These are phyloP conservation scores for Globisporangium cystogenes DNA, from an alignment of 352 stramenopile species.

Conservation along the genomic window DNA sequence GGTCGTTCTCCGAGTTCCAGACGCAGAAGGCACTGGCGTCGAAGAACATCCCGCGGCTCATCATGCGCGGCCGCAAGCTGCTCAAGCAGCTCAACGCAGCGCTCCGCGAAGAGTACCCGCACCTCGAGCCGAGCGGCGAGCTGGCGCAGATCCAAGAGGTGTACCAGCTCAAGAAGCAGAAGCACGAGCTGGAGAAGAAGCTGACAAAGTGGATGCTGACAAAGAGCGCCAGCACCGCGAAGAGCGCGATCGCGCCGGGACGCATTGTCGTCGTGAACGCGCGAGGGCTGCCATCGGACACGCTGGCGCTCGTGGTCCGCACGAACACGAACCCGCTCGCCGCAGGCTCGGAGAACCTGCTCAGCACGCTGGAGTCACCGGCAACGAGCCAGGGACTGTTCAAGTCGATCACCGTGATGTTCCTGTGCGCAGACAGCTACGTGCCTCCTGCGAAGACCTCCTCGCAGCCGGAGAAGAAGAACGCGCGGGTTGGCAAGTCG, in stretches of 20 bases:
- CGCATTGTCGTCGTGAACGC: conserved; percentile 59
- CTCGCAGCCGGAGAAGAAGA: conserved; percentile 12
- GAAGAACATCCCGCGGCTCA: conserved; percentile 73
- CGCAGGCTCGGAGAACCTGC: conserved; percentile 16
- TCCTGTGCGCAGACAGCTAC: conserved; percentile 63
- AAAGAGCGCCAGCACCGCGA: conserved; percentile 58
- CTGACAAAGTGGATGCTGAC: conserved; percentile 67
- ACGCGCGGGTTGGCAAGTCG: conserved; percentile 1
- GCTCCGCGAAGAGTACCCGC: conserved; percentile 54
- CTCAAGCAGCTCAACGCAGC: conserved; percentile 41
- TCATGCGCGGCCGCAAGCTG: conserved; percentile 54
- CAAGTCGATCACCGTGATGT: conserved; percentile 71
- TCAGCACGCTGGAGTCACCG: conserved; percentile 14
- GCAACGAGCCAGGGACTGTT: conserved; percentile 35
- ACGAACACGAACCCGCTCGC: conserved; percentile 25
- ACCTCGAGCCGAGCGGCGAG: conserved; percentile 52
- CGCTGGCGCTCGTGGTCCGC: conserved; percentile 56
- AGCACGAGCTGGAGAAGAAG: conserved; percentile 62
- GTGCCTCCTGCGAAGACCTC: conserved; percentile 27
- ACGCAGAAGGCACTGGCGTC: conserved; percentile 85
- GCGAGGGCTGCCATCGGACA: conserved; percentile 51
- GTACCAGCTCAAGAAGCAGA: conserved; percentile 66
- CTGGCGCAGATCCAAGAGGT: conserved; percentile 57
- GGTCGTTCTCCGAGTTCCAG: conserved; percentile 96
- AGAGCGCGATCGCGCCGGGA: conserved; percentile 54